Base-by-base conservation (phyloP, 2,329 filamentous ascomycete genomes). In the Acephala macrosclerotiorum region DNA sequence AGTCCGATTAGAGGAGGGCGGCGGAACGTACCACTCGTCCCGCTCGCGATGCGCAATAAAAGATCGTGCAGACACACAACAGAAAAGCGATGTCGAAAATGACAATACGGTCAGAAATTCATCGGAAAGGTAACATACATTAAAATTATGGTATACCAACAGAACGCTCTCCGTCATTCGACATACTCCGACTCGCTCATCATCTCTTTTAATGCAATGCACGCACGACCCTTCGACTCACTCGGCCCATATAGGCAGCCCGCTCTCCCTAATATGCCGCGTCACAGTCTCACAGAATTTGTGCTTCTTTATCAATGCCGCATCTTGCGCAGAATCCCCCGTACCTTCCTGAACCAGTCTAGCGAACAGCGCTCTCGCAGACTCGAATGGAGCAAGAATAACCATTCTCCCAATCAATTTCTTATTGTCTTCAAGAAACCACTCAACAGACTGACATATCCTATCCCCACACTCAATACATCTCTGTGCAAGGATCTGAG, bases 361-460 rank as follows among this genome's bases (percentile, higher is more conserved):
- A 20, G 25, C 38, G 9, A 64, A 63, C 7, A 66, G 25, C 38
- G n/a, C 55, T 40, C 49, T 58, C 1, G 66, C 61, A 16, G 61
- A 40, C 38, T 66, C 58, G 45, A 68, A 66, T 5, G 66, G 66
- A 16, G 58, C 53, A n/a, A 68, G 49, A n/a, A 64, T 51, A 1
- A 66, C 42, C 61, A 63, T 60, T 6, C 61, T 55, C 6, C 65
- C 58, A 20, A 66, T 55, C 20, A 67, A 53, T 36, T 26, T 49
- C 40, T 58, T 58, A 20, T 67, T 20, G 3, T 67, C 63, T 20
- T 63, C 61, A 5, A 67, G 60, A 18, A 69, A 66, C 33, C 58
- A 67, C 36, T 69, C 61, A n/a, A 61, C 36, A 0, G 61, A 66
- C 29, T 68, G 64, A 38, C 64, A 68, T 16, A 66, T 63, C 12